Percentiles rank a stretch among this genome's conserved stretches.
phyloP scores from a whole-genome alignment of 495 filamentous ascomycete genomes.

The Ramalina intermedia region DNA sequence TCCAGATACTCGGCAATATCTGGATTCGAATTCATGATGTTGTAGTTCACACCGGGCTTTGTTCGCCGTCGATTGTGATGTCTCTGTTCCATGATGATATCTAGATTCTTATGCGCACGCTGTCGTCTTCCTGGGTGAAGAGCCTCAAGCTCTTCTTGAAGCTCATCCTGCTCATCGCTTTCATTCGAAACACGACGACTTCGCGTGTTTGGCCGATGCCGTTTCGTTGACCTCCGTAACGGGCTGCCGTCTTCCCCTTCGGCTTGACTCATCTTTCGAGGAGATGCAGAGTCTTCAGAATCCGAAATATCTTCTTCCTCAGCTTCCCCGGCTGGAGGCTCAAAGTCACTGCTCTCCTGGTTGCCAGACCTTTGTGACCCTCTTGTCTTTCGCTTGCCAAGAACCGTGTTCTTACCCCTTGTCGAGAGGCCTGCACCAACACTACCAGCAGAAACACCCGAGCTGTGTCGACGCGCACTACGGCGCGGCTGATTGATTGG shows the following conservation, averaged over 20 bases:
- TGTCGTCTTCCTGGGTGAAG: constrained; percentile 24
- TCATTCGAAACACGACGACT: constrained; percentile 40
- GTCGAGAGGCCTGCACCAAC: constrained; percentile 10
- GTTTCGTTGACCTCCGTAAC: constrained; percentile 34
- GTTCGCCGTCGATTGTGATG: constrained; percentile 48
- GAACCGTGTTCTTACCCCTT: constrained; percentile 2
- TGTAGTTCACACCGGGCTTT: constrained; percentile 47
- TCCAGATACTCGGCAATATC: constrained; percentile 50
- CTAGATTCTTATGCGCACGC: constrained; percentile 6
- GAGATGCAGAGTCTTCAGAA: constrained; percentile 31
- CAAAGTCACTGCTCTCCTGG: constrained; percentile 78
- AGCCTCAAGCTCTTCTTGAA: constrained; percentile 64
- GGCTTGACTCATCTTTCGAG: constrained; percentile 28
- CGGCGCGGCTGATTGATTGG: constrained; percentile 35
- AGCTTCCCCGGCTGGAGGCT: constrained; percentile 57
- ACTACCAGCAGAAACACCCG: constrained; percentile 23
- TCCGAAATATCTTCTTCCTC: constrained; percentile 45
- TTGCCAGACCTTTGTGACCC: constrained; percentile 37
- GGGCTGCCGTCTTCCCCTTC: constrained; percentile 36
- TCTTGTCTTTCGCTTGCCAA: constrained; percentile 29
- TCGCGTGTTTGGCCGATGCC: constrained; percentile 34
- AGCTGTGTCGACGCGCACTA: constrained; percentile 31
- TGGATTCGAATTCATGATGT: constrained; percentile 18
- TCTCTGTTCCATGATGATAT: constrained; percentile 46
- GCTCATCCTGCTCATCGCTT: constrained; percentile 47